Conservation (phyloP, 352 stramenopile species). For the Paralagenidium karlingii region DNA sequence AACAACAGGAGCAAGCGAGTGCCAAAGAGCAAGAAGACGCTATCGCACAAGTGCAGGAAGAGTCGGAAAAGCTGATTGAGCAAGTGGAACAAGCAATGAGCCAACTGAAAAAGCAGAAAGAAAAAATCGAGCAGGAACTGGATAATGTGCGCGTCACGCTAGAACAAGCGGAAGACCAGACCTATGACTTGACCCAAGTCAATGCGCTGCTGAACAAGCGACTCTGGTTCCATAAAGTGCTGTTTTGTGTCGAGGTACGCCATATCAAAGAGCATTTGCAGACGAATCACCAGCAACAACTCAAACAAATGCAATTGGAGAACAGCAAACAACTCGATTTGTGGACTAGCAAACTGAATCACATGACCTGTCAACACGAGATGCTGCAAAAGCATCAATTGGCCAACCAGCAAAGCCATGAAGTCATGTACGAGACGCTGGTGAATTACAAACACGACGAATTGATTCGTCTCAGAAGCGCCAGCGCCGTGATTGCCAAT, state of each 20-base stretch:
- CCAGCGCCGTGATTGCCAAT: slow-evolving; percentile 56
- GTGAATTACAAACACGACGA: slow-evolving; percentile 77
- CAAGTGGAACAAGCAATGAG: slow-evolving; percentile 60
- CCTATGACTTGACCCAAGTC: too few species aligned
- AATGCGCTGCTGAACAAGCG: not conserved
- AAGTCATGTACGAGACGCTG: slow-evolving; percentile 54
- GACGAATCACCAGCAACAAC: slow-evolving; percentile 4
- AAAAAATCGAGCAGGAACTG: slow-evolving; percentile 46
- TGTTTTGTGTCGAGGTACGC: not conserved
- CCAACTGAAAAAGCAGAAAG: slow-evolving; percentile 62
- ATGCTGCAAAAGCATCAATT: too few species aligned
- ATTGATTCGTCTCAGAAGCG: slow-evolving; percentile 54
- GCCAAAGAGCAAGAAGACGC: slow-evolving; percentile 55
- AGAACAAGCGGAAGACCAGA: slow-evolving; percentile 59
- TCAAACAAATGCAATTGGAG: slow-evolving; percentile 5
- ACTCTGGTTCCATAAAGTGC: not conserved
- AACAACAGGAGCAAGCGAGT: slow-evolving; percentile 26
- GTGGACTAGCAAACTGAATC: slow-evolving; percentile 4
- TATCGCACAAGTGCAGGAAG: slow-evolving; percentile 63
- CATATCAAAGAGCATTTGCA: slow-evolving; percentile 2
- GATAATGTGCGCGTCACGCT: slow-evolving; percentile 25
- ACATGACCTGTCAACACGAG: too few species aligned
- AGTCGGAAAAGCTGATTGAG: slow-evolving; percentile 65
- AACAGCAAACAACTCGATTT: not conserved
- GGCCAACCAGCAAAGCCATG: slow-evolving; percentile 26